Evolutionary conservation across 495 filamentous ascomycete genomes (phyloP).

Genomic region (Cenococcum geophilum): DNA sequence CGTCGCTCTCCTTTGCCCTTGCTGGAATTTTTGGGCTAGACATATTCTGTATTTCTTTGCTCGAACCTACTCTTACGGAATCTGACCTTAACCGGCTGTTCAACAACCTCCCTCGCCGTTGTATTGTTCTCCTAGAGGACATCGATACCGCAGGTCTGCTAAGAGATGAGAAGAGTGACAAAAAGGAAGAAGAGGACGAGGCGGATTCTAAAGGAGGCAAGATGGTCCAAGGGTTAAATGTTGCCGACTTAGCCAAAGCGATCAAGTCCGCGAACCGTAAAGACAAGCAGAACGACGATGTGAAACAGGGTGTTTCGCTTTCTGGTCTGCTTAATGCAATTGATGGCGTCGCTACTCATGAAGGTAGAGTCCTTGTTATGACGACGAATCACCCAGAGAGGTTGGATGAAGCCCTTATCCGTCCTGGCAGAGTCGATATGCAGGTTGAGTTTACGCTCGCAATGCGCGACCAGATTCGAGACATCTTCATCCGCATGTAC

Average conservation of each 20-base stretch:
- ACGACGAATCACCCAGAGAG: constrained; percentile 74
- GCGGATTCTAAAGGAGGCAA: constrained; percentile 12
- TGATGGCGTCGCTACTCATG: constrained; percentile 75
- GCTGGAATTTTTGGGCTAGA: constrained; percentile 64
- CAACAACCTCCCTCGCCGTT: constrained; percentile 57
- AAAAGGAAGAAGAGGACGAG: constrained; percentile 10
- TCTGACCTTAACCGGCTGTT: constrained; percentile 67
- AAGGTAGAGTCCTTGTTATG: constrained; percentile 77
- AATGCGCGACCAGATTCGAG: constrained; percentile 16
- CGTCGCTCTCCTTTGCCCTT: constrained; percentile 50
- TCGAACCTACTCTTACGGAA: constrained; percentile 59
- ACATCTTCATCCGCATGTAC: constrained; percentile 33
- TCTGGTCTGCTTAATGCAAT: constrained; percentile 79
- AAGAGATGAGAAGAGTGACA: constrained; percentile 39
- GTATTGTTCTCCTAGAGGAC: constrained; percentile 69
- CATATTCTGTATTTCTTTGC: constrained; percentile 64
- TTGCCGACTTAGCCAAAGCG: constrained; percentile 8
- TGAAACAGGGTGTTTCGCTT: constrained; percentile 54
- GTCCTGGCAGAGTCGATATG: constrained; percentile 70
- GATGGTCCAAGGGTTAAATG: constrained; percentile 1
- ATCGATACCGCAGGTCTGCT: constrained; percentile 68
- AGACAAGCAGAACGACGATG: constrained; percentile 17
- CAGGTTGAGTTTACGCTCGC: constrained; percentile 60
- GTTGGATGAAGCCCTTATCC: constrained; percentile 68
- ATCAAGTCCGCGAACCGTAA: constrained; percentile 14